phyloP scores from a whole-genome alignment of 768 basidiomycete species.

The Macrocybe gigantea region DNA sequence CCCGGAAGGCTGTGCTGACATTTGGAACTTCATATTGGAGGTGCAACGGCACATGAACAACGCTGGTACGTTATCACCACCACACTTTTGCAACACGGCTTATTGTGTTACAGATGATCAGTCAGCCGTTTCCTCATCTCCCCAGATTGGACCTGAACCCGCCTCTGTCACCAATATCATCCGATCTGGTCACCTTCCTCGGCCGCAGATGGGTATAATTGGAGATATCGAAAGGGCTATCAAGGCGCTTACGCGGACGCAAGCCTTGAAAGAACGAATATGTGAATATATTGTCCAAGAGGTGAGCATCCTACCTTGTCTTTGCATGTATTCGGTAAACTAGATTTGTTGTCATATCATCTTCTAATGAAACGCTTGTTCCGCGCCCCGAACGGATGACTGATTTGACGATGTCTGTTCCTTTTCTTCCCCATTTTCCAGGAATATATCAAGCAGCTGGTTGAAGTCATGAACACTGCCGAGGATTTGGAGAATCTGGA shows the following conservation, averaged over 20 bases:
- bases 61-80: slow-evolving; percentile 38
- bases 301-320: slow-evolving; percentile 40
- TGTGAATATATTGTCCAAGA: slow-evolving; percentile 85
- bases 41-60: slow-evolving; percentile 80
- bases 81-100: slow-evolving; percentile 1
- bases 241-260: slow-evolving; percentile 68
- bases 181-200: slow-evolving; percentile 68
- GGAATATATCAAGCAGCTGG: slow-evolving; percentile 86
- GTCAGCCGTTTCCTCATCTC: slow-evolving; percentile 51
- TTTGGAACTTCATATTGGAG: slow-evolving; percentile 95
- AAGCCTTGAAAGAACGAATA: slow-evolving; percentile 71
- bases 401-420: slow-evolving; percentile 20
- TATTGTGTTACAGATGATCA: slow-evolving; percentile 36
- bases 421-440: slow-evolving; percentile 25
- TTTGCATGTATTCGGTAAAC: slow-evolving; percentile 8
- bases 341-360: slow-evolving; percentile 1
- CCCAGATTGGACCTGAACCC: slow-evolving; percentile 49
- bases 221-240: slow-evolving; percentile 75
- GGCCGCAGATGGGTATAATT: slow-evolving; percentile 72
- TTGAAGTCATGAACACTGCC: slow-evolving; percentile 79
- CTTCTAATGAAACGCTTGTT: slow-evolving; percentile 12
- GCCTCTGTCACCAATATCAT: slow-evolving; percentile 57
- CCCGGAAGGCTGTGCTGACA: slow-evolving; percentile 89
- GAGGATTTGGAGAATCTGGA: slow-evolving; percentile 91
- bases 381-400: slow-evolving; percentile 15